Conservation (phyloP, 2,329 filamentous ascomycete species). For the Albophoma yamanashiensis region DNA sequence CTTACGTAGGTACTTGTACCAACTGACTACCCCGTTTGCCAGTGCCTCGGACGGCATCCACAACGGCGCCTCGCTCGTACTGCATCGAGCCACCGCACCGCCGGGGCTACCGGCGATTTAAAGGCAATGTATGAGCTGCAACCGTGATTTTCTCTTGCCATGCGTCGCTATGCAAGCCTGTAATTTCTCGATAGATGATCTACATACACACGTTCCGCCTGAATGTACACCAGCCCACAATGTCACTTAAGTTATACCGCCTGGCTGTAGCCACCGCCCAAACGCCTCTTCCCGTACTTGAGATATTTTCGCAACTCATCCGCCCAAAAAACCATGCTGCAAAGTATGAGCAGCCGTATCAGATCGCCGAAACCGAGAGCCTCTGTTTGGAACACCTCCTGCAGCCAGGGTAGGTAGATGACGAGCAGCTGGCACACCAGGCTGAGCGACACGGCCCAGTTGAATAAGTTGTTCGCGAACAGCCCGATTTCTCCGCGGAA, state of each 20-base stretch:
- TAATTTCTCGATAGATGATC: background rate
- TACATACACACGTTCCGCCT: background rate
- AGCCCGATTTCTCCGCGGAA: slow-evolving; percentile 75
- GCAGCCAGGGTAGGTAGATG: slow-evolving; percentile 88
- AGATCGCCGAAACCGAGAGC: slow-evolving; percentile 66
- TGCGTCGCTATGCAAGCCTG: slow-evolving; percentile 3
- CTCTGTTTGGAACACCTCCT: slow-evolving; percentile 94
- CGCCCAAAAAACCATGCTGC: slow-evolving; percentile 89
- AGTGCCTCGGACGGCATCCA: background rate
- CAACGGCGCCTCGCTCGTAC: background rate
- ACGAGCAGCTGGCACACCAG: slow-evolving; percentile 80
- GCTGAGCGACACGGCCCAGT: slow-evolving; percentile 83
- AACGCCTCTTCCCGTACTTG: slow-evolving; percentile 45
- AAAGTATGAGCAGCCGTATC: slow-evolving; percentile 58
- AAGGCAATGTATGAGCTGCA: background rate
- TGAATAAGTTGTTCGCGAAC: slow-evolving; percentile 87
- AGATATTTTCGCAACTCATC: slow-evolving; percentile 84
- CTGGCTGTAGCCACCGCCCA: slow-evolving; percentile 54
- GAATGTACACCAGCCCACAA: background rate
- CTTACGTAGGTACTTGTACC: too few relatives aligned
- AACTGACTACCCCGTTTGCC: too few relatives aligned
- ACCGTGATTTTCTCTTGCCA: background rate
- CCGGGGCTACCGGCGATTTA: background rate
- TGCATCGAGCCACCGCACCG: background rate
- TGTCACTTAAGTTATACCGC: slow-evolving; percentile 35